Evolutionary conservation across 352 stramenopile species (phyloP), one percentile per base, ranked within the genome.

Genomic region (Elongisporangium undulatum): DNA sequence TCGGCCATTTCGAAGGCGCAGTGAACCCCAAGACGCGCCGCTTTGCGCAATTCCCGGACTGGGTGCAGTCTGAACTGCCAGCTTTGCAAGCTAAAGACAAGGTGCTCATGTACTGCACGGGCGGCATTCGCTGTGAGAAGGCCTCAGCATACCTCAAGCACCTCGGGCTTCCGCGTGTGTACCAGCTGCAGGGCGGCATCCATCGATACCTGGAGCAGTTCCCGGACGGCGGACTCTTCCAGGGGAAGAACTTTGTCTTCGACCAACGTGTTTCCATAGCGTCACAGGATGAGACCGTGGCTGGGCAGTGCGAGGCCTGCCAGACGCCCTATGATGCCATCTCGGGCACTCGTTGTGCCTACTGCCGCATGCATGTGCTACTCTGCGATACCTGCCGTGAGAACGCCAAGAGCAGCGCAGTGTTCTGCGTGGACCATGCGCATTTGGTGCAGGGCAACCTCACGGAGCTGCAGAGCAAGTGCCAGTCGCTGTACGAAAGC

Each of bases 21-120:
- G 59, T 95, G 48, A 90, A 95, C 59, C 84, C 85, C 24, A 87
- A 89, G 41, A 95, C 85, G 54, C 77, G 85, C 23, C 79, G 84
- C 63, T 93, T 95, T 58, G 77, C 82, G 2, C 78, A 89, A 51
- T 95, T 95, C 56, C 85, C 85, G 1, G 67, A 85, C 15, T 91
- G 75, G 77, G 82, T 81, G 50, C 72, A 72, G 22, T 58, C 73
- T 6, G 61, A 89, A 56, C 66, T 95, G 4, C 74, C 80, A 2
- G 63, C 60, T 41, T 61, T 95, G 20, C 68, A 87, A 59, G 58
- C 77, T 55, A 89, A 92, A 54, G 67, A 83, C 52, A 85, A 85
- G 58, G 84, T 95, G 59, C 70, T 95, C 71, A 92, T 95, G 85
- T 94, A 92, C 65, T 94, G 85, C 71, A 94, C 85, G 0, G 85